phyloP scores from a whole-genome alignment of 129 eudicot species.

The Ambrosia artemisiifolia region DNA sequence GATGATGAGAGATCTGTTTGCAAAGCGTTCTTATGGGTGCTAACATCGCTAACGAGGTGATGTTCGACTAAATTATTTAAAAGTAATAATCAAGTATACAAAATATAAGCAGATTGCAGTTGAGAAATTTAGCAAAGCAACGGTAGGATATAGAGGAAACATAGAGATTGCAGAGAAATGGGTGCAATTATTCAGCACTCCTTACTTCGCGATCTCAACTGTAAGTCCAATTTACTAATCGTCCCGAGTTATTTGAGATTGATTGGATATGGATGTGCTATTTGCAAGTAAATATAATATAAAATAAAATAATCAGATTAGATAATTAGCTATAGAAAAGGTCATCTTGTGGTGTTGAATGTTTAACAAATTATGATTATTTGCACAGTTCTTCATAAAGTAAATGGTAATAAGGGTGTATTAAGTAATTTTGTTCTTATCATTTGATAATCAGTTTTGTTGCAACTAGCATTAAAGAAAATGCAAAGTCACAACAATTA shows the following conservation, averaged over 20 bases:
- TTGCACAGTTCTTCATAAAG: too few relatives aligned
- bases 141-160: slow-evolving; percentile 79
- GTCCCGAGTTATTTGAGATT: neutral
- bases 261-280: neutral
- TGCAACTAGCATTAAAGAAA: neutral
- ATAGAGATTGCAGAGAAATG: slow-evolving; percentile 83
- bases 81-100: neutral
- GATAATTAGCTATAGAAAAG: neutral
- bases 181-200: slow-evolving; percentile 78
- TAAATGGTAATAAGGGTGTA: too few relatives aligned
- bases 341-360: neutral
- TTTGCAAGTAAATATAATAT: neutral
- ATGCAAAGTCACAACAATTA: neutral
- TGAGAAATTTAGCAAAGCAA: slow-evolving; percentile 96
- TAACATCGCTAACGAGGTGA: slow-evolving; percentile 96
- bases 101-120: slow-evolving; percentile 73
- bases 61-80: neutral
- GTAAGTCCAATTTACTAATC: slow-evolving; percentile 49
- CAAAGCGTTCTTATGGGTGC: slow-evolving; percentile 99
- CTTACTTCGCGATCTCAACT: slow-evolving; percentile 88
- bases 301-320: neutral
- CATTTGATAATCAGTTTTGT: too few relatives aligned
- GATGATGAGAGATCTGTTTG: too few relatives aligned
- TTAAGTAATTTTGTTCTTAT: too few relatives aligned
- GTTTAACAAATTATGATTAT: too few relatives aligned